These are phyloP conservation scores for Alisma plantagoaquatica DNA, from an alignment of 106 monocot genomes.

Conservation along the genomic window DNA sequence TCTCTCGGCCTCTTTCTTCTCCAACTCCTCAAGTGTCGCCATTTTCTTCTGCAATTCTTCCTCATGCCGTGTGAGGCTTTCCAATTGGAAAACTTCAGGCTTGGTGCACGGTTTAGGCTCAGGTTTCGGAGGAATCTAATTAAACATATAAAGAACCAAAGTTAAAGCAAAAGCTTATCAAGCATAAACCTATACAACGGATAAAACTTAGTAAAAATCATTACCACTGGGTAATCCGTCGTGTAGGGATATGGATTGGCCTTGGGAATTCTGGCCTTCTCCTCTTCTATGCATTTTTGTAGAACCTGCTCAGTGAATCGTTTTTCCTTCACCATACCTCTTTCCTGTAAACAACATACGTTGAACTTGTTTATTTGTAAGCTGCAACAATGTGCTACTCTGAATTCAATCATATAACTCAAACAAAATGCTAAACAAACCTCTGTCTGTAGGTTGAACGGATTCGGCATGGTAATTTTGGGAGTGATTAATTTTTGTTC, in stretches of 20 bases:
- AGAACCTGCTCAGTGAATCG: conserved; percentile 32
- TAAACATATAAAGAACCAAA: background rate
- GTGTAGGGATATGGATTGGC: conserved; percentile 87
- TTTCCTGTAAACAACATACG: conserved; percentile 41
- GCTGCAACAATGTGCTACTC: background rate
- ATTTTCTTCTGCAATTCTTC: conserved; percentile 48
- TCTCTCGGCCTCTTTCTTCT: conserved; percentile 58
- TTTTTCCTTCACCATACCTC: conserved; percentile 72
- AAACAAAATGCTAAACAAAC: conserved; percentile 13
- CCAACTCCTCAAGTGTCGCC: conserved; percentile 53
- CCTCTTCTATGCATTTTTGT: conserved; percentile 64
- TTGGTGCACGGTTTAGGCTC: conserved; percentile 67
- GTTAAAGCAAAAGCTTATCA: background rate
- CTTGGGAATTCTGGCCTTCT: conserved; percentile 55
- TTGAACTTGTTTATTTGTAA: background rate
- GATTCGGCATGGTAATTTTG: conserved; percentile 70
- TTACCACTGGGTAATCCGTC: conserved; percentile 94
- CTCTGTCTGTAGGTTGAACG: conserved; percentile 95
- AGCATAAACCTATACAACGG: background rate
- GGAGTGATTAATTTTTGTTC: conserved; percentile 30
- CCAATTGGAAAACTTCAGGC: conserved; percentile 70
- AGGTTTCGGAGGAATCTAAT: conserved; percentile 89
- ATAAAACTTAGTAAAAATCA: too few species aligned
- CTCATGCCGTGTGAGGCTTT: conserved; percentile 76
- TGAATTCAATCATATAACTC: background rate